These are phyloP conservation scores for Penicillium sp. DNA, from an alignment of 2,329 filamentous ascomycete genomes.

Conservation along the genomic window DNA sequence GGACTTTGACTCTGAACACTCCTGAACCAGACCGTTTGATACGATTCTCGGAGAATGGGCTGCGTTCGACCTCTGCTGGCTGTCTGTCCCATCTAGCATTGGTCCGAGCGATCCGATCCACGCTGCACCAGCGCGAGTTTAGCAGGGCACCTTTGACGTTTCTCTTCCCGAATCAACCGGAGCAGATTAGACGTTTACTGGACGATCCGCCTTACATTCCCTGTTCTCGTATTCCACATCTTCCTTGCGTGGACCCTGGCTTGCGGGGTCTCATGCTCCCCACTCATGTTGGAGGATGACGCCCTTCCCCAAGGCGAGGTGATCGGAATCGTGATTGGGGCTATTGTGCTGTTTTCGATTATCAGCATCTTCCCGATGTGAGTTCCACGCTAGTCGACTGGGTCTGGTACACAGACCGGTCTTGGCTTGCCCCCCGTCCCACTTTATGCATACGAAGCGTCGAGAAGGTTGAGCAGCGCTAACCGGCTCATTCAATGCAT, in stretches of 20 bases:
- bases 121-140: background rate
- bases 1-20: too few species aligned
- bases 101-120: slow-evolving; percentile 2
- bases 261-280: slow-evolving; percentile 13
- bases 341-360: slow-evolving; percentile 30
- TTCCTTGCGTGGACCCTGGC: slow-evolving; percentile 11
- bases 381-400: slow-evolving; percentile 16
- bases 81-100: background rate
- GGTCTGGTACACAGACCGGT: slow-evolving; percentile 7
- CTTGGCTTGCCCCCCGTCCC: slow-evolving; percentile 15
- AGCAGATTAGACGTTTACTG: slow-evolving; percentile 4
- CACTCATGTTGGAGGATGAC: slow-evolving; percentile 27
- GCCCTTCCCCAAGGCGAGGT: slow-evolving; percentile 28
- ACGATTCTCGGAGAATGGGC: too few species aligned
- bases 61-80: background rate
- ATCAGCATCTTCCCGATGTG: slow-evolving; percentile 37
- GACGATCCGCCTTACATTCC: background rate
- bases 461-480: slow-evolving; percentile 12
- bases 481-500: background rate
- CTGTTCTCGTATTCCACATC: slow-evolving; percentile 17
- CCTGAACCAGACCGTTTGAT: too few species aligned
- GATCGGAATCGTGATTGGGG: slow-evolving; percentile 36
- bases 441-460: slow-evolving; percentile 20
- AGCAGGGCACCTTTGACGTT: background rate
- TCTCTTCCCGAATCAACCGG: background rate